Evolutionary conservation across 306 rosid genomes (phyloP).

Genomic region (Heteromeles arbutifolia): DNA sequence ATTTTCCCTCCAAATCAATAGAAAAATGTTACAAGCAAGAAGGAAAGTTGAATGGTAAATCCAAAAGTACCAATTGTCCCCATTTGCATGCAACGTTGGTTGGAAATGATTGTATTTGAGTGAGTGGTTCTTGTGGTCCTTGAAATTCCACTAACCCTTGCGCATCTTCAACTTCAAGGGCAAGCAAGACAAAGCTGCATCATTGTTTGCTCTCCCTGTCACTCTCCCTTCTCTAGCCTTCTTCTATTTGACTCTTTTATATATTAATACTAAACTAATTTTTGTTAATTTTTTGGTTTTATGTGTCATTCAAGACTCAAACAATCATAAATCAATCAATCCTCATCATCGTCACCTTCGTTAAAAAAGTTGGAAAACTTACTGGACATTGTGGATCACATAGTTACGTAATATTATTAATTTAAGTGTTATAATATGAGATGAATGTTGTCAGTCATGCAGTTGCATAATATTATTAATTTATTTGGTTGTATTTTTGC

Average conservation of each 20-base stretch:
- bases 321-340: not conserved
- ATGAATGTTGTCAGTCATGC: too few species aligned
- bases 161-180: slow-evolving; percentile 20
- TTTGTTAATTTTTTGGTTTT: not conserved
- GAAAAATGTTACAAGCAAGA: not conserved
- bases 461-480: too few species aligned
- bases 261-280: not conserved
- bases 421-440: too few species aligned
- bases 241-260: slow-evolving; percentile 2
- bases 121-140: slow-evolving; percentile 18
- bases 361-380: not conserved
- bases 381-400: not conserved
- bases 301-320: not conserved
- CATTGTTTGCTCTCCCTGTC: not conserved
- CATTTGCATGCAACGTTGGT: slow-evolving; percentile 22
- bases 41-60: not conserved
- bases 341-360: not conserved
- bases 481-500: too few species aligned
- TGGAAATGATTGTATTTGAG: slow-evolving; percentile 27
- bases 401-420: too few species aligned
- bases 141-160: not conserved
- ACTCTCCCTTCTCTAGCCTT: not conserved
- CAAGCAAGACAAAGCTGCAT: slow-evolving; percentile 19
- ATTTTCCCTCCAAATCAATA: not conserved
- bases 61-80: not conserved